Base-by-base conservation (phyloP, 192 early-diverging fungal genomes). In the Rhizoclosmatium sp. region DNA sequence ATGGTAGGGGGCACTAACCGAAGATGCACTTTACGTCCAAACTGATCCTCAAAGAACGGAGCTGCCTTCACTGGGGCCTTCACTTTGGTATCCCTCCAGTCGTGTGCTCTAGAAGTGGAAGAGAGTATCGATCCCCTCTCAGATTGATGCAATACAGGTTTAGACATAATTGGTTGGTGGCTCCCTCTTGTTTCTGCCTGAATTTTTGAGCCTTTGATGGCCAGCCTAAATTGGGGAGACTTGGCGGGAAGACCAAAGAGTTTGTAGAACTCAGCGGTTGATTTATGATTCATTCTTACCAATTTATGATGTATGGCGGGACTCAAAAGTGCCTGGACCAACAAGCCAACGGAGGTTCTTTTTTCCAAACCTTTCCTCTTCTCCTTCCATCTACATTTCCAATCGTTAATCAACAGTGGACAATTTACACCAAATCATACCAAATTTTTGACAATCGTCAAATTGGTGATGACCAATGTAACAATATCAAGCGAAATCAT, bases 1-100 rank as follows among this genome's bases (percentile, higher is more conserved):
- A 40, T 12, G 45, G n/a, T 19, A 71, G 9, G 9, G n/a, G 4
- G n/a, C 40, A n/a, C 23, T 47, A 4, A 75, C 72, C 72, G 73
- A 84, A 87, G 41, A 7, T 80, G 79, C 5, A 87, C 67, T 4
- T 47, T 62, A 12, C 86, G 79, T 3, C 83, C 82, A 66, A 79
- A 78, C 65, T 82, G 75, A 65, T 87, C 86, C 1, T 21, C 47
- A 49, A 87, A 83, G 45, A 70, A 78, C 19, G 79, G 61, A 47
- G 62, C 47, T 5, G 31, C 10, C 1, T 41, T 39, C 61, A 16
- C 31, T 21, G 66, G 42, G 7, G 47, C 66, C 47, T 12, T 68
- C 9, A 68, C 44, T 12, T 7, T 16, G 16, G 72, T 75, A 16
- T 60, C 42, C 16, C 7, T 39, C 78, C 78, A 80, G 40, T 73